phyloP scores from a whole-genome alignment of 495 filamentous ascomycete species.

The Haplographium delicatum region DNA sequence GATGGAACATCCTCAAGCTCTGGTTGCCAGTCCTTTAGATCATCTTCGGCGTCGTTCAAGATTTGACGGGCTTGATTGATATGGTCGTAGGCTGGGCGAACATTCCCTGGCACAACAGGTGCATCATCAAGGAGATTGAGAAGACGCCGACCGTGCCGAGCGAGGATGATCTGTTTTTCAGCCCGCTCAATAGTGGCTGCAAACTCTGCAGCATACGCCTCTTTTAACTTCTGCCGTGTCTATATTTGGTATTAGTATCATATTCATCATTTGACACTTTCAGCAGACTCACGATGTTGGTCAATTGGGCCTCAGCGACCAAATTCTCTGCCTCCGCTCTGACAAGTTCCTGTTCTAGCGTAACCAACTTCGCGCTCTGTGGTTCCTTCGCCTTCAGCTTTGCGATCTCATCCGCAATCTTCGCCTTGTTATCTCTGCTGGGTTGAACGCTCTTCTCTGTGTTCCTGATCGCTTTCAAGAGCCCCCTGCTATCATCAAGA shows the following conservation, averaged over 20 bases:
- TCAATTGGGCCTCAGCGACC: conserved; percentile 94
- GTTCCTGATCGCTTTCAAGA: conserved; percentile 87
- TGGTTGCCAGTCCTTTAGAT: conserved; percentile 64
- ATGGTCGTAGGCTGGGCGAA: conserved; percentile 58
- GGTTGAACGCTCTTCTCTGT: conserved; percentile 93
- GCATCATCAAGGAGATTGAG: conserved; percentile 87
- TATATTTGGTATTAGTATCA: conserved; percentile 26
- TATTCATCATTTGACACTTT: too few species aligned
- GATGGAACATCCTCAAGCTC: conserved; percentile 24
- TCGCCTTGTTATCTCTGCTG: conserved; percentile 73
- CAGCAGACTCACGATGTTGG: conserved; percentile 69
- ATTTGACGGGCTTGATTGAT: conserved; percentile 66
- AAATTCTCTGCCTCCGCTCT: conserved; percentile 90
- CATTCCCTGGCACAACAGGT: conserved; percentile 82
- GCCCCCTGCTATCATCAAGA: conserved; percentile 71
- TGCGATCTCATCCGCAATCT: conserved; percentile 85
- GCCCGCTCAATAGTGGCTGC: conserved; percentile 87
- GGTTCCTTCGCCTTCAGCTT: conserved; percentile 88
- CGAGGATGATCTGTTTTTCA: conserved; percentile 93
- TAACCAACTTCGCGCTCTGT: conserved; percentile 63
- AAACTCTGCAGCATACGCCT: conserved; percentile 83
- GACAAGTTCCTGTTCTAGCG: conserved; percentile 92
- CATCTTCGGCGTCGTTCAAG: conserved; percentile 89
- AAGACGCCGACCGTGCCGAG: conserved; percentile 78
- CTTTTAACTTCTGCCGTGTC: conserved; percentile 90